Conservation (phyloP, 2,329 filamentous ascomycete genomes). For the Blumeria graminis region DNA sequence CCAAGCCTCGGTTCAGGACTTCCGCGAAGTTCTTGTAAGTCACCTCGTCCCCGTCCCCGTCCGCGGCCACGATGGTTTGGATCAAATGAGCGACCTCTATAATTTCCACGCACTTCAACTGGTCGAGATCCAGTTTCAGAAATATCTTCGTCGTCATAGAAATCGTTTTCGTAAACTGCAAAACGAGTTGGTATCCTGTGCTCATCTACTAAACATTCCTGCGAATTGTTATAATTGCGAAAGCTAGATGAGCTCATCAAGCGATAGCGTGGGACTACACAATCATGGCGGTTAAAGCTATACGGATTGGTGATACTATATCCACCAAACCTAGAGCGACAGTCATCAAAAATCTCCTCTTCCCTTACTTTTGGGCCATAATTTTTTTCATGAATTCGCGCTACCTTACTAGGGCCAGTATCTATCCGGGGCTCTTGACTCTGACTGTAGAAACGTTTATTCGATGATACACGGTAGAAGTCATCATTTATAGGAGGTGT, state of each 20-base stretch:
- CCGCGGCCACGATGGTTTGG: constrained; percentile 12
- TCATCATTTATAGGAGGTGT: constrained; percentile 3
- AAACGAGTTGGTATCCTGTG: constrained; percentile 7
- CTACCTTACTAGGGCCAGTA: constrained; percentile 7
- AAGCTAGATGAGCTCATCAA: constrained; percentile 8
- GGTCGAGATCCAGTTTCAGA: constrained; percentile 4
- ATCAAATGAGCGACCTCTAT: constrained; percentile 12
- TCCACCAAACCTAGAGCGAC: constrained; percentile 8
- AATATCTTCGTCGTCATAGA: constrained; percentile 6
- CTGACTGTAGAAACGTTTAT: constrained; percentile 13
- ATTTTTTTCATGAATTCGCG: constrained; percentile 9
- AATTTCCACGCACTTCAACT: constrained; percentile 7
- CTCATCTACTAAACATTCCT: constrained; percentile 8
- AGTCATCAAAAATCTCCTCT: constrained; percentile 7
- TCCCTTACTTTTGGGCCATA: constrained; percentile 5
- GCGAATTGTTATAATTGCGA: constrained; percentile 11
- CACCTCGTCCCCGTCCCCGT: constrained; percentile 10
- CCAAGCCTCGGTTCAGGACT: background rate
- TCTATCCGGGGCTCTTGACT: constrained; percentile 7
- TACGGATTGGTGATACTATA: constrained; percentile 6
- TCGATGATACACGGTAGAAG: constrained; percentile 8
- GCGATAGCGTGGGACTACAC: background rate
- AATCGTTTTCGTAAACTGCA: constrained; percentile 7
- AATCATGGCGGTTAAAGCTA: constrained; percentile 7
- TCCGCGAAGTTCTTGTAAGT: background rate